phyloP scores from a whole-genome alignment of 805 yeast species.

The Lipomyces spencermartinsiae region DNA sequence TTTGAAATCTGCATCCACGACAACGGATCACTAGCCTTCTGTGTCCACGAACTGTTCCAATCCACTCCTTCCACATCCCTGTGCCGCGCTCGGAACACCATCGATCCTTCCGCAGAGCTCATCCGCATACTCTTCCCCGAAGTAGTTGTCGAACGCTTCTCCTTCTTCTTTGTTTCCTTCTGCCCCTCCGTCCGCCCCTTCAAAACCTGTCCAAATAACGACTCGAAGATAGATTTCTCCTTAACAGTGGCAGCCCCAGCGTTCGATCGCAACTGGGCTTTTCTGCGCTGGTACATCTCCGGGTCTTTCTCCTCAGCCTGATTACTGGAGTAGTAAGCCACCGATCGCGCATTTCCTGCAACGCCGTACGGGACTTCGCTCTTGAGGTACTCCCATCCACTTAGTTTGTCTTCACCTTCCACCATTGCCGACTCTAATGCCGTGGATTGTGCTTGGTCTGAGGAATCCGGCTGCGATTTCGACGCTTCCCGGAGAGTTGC shows the following conservation, averaged over 20 bases:
- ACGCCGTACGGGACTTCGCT: constrained; percentile 6
- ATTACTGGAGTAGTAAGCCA: neutral
- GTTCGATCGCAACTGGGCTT: constrained; percentile 19
- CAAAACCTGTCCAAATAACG: constrained; percentile 24
- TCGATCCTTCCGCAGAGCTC: constrained; percentile 5
- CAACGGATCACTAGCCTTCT: constrained; percentile 20
- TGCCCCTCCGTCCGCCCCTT: constrained; percentile 9
- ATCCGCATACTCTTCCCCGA: neutral
- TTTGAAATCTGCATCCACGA: constrained; percentile 22
- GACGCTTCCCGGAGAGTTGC: neutral
- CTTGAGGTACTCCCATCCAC: constrained; percentile 7
- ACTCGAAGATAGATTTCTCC: constrained; percentile 27
- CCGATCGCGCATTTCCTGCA: neutral
- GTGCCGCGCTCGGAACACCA: constrained; percentile 10
- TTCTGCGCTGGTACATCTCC: constrained; percentile 1
- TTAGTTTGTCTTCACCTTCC: neutral
- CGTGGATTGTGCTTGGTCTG: neutral
- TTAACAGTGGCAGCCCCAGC: constrained; percentile 22
- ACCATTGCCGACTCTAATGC: neutral
- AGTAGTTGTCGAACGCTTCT: neutral
- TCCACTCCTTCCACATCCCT: neutral
- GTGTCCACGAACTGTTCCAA: neutral
- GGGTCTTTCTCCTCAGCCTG: neutral
- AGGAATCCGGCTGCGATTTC: neutral
- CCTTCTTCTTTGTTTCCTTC: neutral